Conservation (phyloP, 2,329 filamentous ascomycete species). For the Aspergillus sp. region DNA sequence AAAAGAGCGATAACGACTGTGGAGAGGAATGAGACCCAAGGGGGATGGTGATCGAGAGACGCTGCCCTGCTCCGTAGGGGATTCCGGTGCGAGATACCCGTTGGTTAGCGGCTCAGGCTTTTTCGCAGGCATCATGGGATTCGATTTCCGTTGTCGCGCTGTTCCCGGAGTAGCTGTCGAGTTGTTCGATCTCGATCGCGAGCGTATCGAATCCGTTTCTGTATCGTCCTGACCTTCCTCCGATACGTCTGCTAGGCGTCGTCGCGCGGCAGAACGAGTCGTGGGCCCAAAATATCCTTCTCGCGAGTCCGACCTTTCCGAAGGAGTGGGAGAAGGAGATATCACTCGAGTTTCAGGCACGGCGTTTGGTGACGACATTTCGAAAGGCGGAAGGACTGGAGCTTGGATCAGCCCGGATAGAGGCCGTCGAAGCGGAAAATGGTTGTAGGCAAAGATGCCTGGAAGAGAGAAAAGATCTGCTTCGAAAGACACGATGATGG, state of each 20-base stretch:
- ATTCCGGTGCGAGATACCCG: conserved; percentile 30
- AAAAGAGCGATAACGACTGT: conserved; percentile 83
- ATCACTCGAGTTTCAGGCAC: conserved; percentile 80
- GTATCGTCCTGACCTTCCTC: conserved; percentile 45
- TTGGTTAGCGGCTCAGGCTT: conserved; percentile 35
- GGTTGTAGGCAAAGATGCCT: conserved; percentile 19
- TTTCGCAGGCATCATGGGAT: conserved; percentile 37
- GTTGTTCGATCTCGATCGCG: conserved; percentile 60
- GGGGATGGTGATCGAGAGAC: conserved; percentile 87
- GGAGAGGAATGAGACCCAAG: conserved; percentile 89
- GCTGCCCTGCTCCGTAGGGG: conserved; percentile 65
- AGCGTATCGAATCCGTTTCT: conserved; percentile 50
- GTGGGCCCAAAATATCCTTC: conserved; percentile 68
- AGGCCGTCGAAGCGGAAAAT: conserved; percentile 13
- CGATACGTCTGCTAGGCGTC: conserved; percentile 45
- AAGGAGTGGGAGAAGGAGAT: conserved; percentile 75
- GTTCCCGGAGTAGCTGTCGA: conserved; percentile 23
- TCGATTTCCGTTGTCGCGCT: conserved; percentile 45
- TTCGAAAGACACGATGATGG: conserved; percentile 31
- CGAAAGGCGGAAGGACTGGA: conserved; percentile 47
- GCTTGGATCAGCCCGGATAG: conserved; percentile 20
- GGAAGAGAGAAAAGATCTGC: conserved; percentile 10
- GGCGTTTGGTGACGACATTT: conserved; percentile 38
- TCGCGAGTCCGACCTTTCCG: conserved; percentile 42
- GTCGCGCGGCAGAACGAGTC: conserved; percentile 66